Conservation (phyloP, 192 early-diverging fungal species). For the Diversispora epigaea region DNA sequence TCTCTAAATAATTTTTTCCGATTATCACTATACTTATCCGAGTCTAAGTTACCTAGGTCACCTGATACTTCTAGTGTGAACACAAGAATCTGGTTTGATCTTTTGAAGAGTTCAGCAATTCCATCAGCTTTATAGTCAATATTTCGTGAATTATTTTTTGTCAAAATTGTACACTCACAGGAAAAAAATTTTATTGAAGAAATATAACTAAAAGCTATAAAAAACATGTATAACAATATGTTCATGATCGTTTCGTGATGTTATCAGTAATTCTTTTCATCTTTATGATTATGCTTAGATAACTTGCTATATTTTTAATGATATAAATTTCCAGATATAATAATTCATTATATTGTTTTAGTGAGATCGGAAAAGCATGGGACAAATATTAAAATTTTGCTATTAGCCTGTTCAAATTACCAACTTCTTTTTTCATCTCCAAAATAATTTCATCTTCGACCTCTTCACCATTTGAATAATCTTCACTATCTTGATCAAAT, state of each 20-base stretch:
- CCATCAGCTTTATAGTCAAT: constrained; percentile 11
- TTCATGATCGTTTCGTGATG: constrained; percentile 5
- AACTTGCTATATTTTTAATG: neutral
- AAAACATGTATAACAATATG: neutral
- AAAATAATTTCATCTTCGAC: neutral
- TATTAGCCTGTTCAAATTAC: neutral
- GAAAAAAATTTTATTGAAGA: neutral
- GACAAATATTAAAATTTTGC: too few species aligned
- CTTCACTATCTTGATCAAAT: neutral
- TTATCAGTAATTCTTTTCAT: neutral
- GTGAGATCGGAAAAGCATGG: too few species aligned
- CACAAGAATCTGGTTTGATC: neutral
- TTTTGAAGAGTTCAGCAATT: constrained; percentile 19
- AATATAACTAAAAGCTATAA: constrained; percentile 14
- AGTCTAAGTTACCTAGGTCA: neutral
- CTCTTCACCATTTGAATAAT: neutral
- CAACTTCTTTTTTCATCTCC: neutral
- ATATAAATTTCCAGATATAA: neutral
- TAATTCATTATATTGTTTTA: too few species aligned
- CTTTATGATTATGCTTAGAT: neutral
- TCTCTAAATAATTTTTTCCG: neutral
- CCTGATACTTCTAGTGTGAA: neutral
- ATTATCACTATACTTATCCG: neutral
- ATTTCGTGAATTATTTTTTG: neutral
- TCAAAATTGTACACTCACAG: neutral